Base-by-base conservation (phyloP, 192 early-diverging fungal species). In the Podila epicladia region DNA sequence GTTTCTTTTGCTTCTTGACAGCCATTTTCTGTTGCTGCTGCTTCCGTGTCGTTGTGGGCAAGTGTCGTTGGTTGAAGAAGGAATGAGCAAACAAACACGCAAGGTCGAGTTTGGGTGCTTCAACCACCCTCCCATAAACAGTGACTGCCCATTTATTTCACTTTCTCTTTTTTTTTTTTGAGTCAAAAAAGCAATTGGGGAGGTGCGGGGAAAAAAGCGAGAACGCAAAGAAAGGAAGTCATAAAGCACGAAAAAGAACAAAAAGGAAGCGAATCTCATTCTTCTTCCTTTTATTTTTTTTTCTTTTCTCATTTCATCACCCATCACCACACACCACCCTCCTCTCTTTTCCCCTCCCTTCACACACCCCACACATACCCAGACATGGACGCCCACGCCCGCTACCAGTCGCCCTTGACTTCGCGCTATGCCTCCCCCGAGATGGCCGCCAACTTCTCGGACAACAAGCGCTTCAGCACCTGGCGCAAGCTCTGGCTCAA, bases 401-500 rank as follows among this genome's bases (percentile, higher is more conserved):
- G 93, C 80, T 99, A 99, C 87, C 90, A 93, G 75, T 94, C 93
- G 65, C 98, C 98, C n/a, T 90, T 98, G 85, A 97, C 97, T 31
- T 96, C 95, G 72, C 92, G 98, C 41, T 99, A 99, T 85, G 97
- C 97, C 65, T 96, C 95, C 57, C 90, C 94, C 66, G 97, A 98
- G 87, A 99, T 99, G 97, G 93, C 95, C 1, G 92, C 90, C 83
- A 96, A 96, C 91, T 99, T 99, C 73, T 94, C 93, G 67, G 95
- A 97, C 76, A 94, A 96, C 87, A 99, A 96, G 85, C 94, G 95
- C 65, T 99, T 95, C 83, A 86, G 90, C 64, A 99, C 94, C 62
- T 99, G 98, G 98, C 92, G 98, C 60, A 88, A 93, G 67, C 93
- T 99, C 24, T 99, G 98, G 98, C 83, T 96, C 71, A 93, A 90